Evolutionary conservation across 1,284 basidiomycete genomes (phyloP), one percentile per base, ranked within the genome.

Genomic region (Sparassis latifolia): DNA sequence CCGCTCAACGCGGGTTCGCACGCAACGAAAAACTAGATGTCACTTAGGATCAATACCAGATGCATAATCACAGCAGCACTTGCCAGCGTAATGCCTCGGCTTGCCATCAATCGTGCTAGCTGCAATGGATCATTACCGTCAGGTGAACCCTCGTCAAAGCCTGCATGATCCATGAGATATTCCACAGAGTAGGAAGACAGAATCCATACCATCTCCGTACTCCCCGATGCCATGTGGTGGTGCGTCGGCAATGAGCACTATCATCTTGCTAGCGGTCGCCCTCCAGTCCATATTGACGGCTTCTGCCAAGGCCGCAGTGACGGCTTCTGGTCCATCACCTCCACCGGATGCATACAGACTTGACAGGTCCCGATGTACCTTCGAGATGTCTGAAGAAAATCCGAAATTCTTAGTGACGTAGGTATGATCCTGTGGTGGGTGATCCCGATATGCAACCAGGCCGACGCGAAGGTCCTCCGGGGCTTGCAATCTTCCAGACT

Each of bases 1-100:
- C 92, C 92, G 54, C 92, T 96, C 51, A 98, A 76, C 2, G 95
- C 96, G 48, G 97, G 96, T 69, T 99, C 96, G 71, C 96, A 99
- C 32, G 97, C 96, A 20, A 99, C 95, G 67, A 97, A 94, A 72
- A 97, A 96, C 92, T 95, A 58, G 29, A 44, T 20, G 6, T 44
- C n/a, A 47, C 45, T 56, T 38, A 9, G n/a, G 35, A 38, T n/a
- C 35, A 38, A 7, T n/a, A 38, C 7, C 45, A 51, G 45, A 33
- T 10, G 6, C 33, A 10, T 29, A 44, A 41, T 10, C 32, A 20
- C 6, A 42, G 5, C 28, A 39, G 12, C 4, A 69, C 85, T 60
- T 66, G 92, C 93, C 54, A 97, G 70, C 12, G 90, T 92, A 61
- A 97, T 97, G 2, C 96, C 96, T 38, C 80, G 77, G 54, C 81